These are phyloP conservation scores for Phytophthora hybrid DNA, from an alignment of 352 stramenopile species.

Conservation along the genomic window DNA sequence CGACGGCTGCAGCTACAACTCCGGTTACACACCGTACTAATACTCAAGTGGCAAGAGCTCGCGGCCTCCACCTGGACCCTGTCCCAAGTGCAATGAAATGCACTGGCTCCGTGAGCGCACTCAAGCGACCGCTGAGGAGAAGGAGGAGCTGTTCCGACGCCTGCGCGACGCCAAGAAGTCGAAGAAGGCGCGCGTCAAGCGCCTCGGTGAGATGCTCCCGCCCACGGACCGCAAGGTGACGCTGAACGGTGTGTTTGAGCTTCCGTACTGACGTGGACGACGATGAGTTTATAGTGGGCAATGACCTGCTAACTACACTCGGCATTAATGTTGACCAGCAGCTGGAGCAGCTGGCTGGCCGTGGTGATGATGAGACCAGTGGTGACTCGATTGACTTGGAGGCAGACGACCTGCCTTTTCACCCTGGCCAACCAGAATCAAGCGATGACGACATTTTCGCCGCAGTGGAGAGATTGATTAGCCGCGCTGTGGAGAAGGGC, in stretches of 20 bases:
- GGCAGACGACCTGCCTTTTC: background rate
- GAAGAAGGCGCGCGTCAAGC: background rate
- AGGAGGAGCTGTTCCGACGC: background rate
- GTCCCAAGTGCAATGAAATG: background rate
- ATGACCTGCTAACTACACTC: constrained; percentile 8
- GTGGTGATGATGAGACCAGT: constrained; percentile 4
- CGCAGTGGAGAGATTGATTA: constrained; percentile 7
- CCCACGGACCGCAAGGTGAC: background rate
- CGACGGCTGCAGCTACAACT: no score
- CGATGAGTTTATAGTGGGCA: constrained; percentile 27
- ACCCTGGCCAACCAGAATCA: background rate
- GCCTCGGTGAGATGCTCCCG: background rate
- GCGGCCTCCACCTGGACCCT: background rate
- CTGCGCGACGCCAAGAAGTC: background rate
- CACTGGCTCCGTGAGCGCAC: background rate
- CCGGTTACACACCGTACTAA: no score
- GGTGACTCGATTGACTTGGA: background rate
- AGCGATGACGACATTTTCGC: constrained; percentile 12
- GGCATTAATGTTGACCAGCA: constrained; percentile 29
- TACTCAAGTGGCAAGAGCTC: background rate
- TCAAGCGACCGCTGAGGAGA: background rate
- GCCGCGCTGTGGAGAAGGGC: constrained; percentile 11
- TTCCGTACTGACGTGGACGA: constrained; percentile 2
- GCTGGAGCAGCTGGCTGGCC: constrained; percentile 14
- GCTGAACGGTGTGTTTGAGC: background rate